Percentiles rank a stretch among this genome's conserved stretches.
Evolutionary conservation across 352 stramenopile genomes (phyloP).

Genomic region (Phytophthora brassicae): DNA sequence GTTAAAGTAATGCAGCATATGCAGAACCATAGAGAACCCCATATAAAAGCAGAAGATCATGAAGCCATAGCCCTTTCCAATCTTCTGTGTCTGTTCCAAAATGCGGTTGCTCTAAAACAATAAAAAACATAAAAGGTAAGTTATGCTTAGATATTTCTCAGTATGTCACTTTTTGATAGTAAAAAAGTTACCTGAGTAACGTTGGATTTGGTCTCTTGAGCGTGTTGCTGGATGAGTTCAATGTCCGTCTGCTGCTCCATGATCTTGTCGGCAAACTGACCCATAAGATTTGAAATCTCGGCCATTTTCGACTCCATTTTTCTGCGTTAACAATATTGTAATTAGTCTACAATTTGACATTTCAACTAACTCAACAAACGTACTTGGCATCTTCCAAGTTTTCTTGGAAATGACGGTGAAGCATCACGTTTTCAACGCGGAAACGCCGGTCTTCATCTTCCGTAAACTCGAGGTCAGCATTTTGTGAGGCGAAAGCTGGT

Average conservation of each 20-base stretch:
- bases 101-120: constrained; percentile 68
- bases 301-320: constrained; percentile 87
- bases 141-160: not conserved
- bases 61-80: constrained; percentile 79
- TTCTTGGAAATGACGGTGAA: constrained; percentile 86
- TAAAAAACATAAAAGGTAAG: constrained; percentile 1
- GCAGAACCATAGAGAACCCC: constrained; percentile 67
- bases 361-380: constrained; percentile 4
- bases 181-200: constrained; percentile 53
- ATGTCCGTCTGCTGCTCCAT: constrained; percentile 83
- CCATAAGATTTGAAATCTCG: constrained; percentile 84
- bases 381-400: constrained; percentile 86
- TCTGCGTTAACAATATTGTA: constrained; percentile 27
- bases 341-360: not conserved
- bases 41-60: constrained; percentile 88
- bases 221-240: constrained; percentile 73
- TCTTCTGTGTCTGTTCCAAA: constrained; percentile 72
- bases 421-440: constrained; percentile 67
- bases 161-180: not conserved
- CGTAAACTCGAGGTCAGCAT: constrained; percentile 57
- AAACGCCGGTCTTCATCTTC: constrained; percentile 65
- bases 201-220: constrained; percentile 69
- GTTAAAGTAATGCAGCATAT: constrained; percentile 84
- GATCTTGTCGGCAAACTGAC: constrained; percentile 85
- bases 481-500: constrained; percentile 44